A percentile compares a stretch with the other conserved stretches of the same genome.
Conservation (phyloP, 495 filamentous ascomycete genomes). For the Talaromyces wortmannii region DNA sequence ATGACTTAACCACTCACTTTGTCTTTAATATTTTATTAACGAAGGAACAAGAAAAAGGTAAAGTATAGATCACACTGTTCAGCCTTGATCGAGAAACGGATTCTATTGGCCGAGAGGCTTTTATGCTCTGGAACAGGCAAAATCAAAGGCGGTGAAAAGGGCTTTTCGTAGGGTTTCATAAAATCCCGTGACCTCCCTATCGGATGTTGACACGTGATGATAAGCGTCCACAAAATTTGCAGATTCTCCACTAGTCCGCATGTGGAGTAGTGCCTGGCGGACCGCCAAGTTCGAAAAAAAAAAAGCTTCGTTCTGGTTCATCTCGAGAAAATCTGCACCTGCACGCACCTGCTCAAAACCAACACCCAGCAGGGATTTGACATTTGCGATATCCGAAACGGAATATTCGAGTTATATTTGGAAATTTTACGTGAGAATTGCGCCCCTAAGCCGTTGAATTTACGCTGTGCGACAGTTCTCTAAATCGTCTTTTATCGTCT, state of each 20-base stretch:
- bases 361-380: constrained; percentile 36
- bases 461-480: constrained; percentile 9
- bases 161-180: constrained; percentile 16
- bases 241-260: constrained; percentile 14
- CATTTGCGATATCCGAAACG: constrained; percentile 20
- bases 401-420: constrained; percentile 17
- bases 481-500: constrained; percentile 11
- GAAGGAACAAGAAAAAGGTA: too few relatives aligned
- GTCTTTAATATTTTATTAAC: too few relatives aligned
- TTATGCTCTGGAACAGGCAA: too few relatives aligned
- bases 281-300: constrained; percentile 36
- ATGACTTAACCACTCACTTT: too few relatives aligned
- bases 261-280: constrained; percentile 28
- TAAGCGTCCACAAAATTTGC: constrained; percentile 1
- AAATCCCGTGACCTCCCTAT: constrained; percentile 28
- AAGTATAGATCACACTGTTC: too few relatives aligned
- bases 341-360: constrained; percentile 18
- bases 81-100: too few relatives aligned
- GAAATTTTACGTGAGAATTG: constrained; percentile 6
- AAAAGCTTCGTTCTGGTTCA: constrained; percentile 20
- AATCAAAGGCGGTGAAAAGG: too few relatives aligned
- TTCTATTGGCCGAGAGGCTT: too few relatives aligned
- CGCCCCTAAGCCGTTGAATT: neutral
- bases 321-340: constrained; percentile 27
- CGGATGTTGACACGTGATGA: constrained; percentile 18